phyloP scores from a whole-genome alignment of 163 green algal species.

The Scenedesmus sp. region DNA sequence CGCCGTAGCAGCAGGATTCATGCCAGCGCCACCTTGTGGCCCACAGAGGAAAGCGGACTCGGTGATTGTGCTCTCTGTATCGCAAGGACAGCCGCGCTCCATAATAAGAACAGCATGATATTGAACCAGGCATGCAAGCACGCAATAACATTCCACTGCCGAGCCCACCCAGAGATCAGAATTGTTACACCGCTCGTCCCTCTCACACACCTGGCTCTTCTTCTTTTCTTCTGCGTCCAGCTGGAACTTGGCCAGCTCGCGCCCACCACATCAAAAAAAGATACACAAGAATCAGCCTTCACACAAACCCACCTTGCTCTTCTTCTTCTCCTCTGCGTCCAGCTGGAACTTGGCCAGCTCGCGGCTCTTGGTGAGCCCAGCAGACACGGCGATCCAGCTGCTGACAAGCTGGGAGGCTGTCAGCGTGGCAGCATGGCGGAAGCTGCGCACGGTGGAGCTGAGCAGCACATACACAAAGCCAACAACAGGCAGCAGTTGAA shows the following conservation, averaged over 20 bases:
- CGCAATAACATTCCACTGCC: no score
- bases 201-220: constrained; percentile 63
- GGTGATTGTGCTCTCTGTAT: no score
- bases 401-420: constrained; percentile 76
- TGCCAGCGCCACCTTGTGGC: background rate
- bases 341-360: constrained; percentile 73
- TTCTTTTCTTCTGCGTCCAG: constrained; percentile 70
- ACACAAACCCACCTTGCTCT: constrained; percentile 60
- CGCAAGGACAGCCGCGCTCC: no score
- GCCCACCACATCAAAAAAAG: background rate
- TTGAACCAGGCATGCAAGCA: no score
- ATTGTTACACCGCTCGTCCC: background rate
- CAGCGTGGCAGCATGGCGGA: constrained; percentile 74
- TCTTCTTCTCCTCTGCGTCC: constrained; percentile 72
- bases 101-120: no score
- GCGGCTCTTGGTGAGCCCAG: constrained; percentile 59
- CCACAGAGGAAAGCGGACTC: no score
- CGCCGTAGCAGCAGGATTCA: background rate
- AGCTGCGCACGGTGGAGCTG: constrained; percentile 67
- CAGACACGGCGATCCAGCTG: constrained; percentile 63
- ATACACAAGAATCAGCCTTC: background rate
- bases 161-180: background rate
- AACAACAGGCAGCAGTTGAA: background rate
- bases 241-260: constrained; percentile 70
- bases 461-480: background rate